Evolutionary conservation across 805 yeast species (phyloP).

Genomic region (Lipomyces chichibuensis): DNA sequence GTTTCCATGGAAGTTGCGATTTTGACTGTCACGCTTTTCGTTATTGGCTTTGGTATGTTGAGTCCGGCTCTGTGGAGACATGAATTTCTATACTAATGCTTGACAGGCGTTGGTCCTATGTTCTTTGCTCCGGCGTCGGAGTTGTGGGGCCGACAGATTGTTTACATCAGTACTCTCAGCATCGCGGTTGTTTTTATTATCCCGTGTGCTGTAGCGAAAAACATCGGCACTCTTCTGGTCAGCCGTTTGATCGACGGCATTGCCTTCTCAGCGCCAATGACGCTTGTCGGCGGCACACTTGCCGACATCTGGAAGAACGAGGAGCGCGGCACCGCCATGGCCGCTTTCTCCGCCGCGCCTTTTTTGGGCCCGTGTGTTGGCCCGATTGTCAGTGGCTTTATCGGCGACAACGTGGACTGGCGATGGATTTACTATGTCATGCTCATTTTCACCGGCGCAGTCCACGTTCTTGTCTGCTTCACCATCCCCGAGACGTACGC

Average conservation of each 20-base stretch:
- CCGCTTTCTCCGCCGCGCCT: constrained; percentile 67
- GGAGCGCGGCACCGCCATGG: constrained; percentile 69
- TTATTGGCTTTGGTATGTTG: constrained; percentile 58
- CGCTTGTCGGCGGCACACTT: constrained; percentile 76
- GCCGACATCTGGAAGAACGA: constrained; percentile 68
- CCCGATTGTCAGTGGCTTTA: constrained; percentile 64
- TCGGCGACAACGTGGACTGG: constrained; percentile 64
- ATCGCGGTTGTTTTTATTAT: constrained; percentile 55
- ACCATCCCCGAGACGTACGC: constrained; percentile 67
- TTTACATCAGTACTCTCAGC: constrained; percentile 55
- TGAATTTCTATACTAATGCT: neutral
- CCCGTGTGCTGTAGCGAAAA: constrained; percentile 57
- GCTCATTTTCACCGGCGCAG: constrained; percentile 62
- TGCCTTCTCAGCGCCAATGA: constrained; percentile 73
- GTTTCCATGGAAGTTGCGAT: constrained; percentile 64
- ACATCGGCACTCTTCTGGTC: constrained; percentile 64
- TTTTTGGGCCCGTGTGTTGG: constrained; percentile 61
- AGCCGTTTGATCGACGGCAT: constrained; percentile 71
- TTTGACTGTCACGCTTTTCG: constrained; percentile 59
- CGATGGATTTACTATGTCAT: constrained; percentile 72
- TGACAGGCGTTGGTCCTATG: constrained; percentile 54
- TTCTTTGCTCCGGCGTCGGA: constrained; percentile 65
- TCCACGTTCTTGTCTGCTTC: constrained; percentile 52
- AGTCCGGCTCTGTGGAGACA: neutral
- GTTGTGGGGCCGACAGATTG: constrained; percentile 57